Conservation (phyloP, 805 yeast species). For the Teunomyces atbi region DNA sequence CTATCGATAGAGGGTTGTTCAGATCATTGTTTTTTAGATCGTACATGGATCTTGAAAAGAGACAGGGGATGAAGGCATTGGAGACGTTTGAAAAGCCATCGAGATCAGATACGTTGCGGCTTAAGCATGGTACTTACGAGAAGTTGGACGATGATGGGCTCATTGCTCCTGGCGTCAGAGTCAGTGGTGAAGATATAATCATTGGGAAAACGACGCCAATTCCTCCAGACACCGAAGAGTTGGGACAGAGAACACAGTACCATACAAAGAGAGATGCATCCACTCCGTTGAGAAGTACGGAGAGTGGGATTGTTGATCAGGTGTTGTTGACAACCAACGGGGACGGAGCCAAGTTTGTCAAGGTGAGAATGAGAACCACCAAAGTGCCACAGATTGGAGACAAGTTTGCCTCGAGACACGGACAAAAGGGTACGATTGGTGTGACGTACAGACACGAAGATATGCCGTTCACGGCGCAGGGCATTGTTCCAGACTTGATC, state of each 20-base stretch:
- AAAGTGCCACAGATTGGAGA: slow-evolving; percentile 99
- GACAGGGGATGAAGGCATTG: slow-evolving; percentile 97
- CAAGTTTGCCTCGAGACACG: slow-evolving; percentile 98
- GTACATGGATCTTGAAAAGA: slow-evolving; percentile 97
- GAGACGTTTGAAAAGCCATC: slow-evolving; percentile 98
- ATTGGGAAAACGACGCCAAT: slow-evolving; percentile 99
- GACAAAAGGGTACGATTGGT: slow-evolving; percentile 99
- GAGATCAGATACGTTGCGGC: slow-evolving; percentile 87
- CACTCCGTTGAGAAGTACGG: slow-evolving; percentile 94
- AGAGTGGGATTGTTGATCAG: slow-evolving; percentile 97
- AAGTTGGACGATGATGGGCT: slow-evolving; percentile 98
- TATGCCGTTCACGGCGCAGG: slow-evolving; percentile 96
- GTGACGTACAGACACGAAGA: slow-evolving; percentile 97
- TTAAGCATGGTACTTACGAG: slow-evolving; percentile 97
- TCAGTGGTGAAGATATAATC: slow-evolving; percentile 97
- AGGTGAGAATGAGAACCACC: slow-evolving; percentile 98
- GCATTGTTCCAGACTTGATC: slow-evolving; percentile 94
- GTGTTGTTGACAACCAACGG: slow-evolving; percentile 95
- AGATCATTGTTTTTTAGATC: slow-evolving; percentile 95
- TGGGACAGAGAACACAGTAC: slow-evolving; percentile 97
- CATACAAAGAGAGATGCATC: slow-evolving; percentile 99
- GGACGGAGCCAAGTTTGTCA: slow-evolving; percentile 96
- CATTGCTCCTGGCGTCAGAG: slow-evolving; percentile 97
- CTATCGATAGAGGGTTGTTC: slow-evolving; percentile 95
- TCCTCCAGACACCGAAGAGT: slow-evolving; percentile 98